Evolutionary conservation across 2,329 filamentous ascomycete species (phyloP).

Genomic region (Fusarium acutatum): DNA sequence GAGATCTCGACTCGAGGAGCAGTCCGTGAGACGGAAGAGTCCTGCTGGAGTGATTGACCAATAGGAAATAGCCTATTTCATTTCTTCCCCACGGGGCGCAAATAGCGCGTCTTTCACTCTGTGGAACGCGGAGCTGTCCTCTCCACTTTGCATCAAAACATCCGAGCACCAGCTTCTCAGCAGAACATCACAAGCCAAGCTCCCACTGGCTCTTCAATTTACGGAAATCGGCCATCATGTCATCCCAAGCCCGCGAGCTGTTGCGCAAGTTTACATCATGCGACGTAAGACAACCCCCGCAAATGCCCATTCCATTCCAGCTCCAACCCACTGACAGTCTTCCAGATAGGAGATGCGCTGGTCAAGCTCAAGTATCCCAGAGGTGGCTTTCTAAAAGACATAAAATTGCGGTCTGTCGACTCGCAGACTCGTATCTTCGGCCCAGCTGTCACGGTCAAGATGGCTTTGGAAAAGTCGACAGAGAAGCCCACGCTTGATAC

Average conservation of each 20-base stretch:
- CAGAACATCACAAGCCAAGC: background rate
- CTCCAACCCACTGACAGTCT: background rate
- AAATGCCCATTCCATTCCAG: background rate
- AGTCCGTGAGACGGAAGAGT: background rate
- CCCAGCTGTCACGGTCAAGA: constrained; percentile 43
- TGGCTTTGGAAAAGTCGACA: constrained; percentile 10
- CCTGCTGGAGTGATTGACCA: background rate
- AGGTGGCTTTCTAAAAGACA: constrained; percentile 40
- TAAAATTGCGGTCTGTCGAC: constrained; percentile 37
- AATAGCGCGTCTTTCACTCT: background rate
- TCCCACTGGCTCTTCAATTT: background rate
- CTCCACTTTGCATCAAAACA: background rate
- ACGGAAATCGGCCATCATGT: background rate
- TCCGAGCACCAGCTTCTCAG: background rate
- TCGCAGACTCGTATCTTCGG: constrained; percentile 30
- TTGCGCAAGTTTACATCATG: background rate
- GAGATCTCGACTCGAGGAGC: background rate
- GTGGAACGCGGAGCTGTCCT: background rate
- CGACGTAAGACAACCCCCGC: background rate
- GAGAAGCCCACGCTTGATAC: constrained; percentile 26
- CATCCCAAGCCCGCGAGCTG: background rate
- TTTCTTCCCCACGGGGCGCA: background rate
- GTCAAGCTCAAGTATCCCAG: constrained; percentile 43
- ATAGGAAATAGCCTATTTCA: background rate
- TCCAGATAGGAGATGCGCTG: constrained; percentile 36